Evolutionary conservation across 305 asterid species (phyloP).

Genomic region (Withania somnifera): DNA sequence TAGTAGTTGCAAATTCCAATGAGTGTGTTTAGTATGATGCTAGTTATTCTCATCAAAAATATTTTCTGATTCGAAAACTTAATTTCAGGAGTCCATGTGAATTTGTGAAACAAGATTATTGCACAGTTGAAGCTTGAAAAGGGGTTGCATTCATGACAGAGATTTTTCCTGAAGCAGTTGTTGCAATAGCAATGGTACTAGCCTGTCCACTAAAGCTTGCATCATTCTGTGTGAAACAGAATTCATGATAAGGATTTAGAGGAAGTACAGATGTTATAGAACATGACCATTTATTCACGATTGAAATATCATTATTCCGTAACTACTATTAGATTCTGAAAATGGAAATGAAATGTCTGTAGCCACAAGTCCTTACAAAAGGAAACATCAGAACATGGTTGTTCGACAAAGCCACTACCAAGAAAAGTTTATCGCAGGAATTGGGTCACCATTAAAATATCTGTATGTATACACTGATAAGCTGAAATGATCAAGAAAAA

Average conservation of each 20-base stretch:
- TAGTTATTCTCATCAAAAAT: too few species aligned
- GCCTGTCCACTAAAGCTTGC: slow-evolving; percentile 73
- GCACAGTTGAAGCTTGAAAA: too few species aligned
- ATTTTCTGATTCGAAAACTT: too few species aligned
- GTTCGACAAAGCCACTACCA: not conserved
- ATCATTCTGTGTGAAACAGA: slow-evolving; percentile 45
- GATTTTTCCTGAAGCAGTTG: slow-evolving; percentile 43
- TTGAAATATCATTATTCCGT: too few species aligned
- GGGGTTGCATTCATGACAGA: not conserved
- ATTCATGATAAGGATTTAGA: not conserved
- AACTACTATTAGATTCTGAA: not conserved
- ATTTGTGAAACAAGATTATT: too few species aligned
- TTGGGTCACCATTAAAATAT: not conserved
- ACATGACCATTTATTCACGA: too few species aligned
- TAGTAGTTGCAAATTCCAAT: too few species aligned
- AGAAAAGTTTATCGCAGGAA: not conserved
- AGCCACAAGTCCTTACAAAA: too few species aligned
- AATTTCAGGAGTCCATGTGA: too few species aligned
- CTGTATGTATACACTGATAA: not conserved
- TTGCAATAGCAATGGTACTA: slow-evolving; percentile 60
- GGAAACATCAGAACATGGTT: too few species aligned
- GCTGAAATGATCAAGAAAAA: not conserved
- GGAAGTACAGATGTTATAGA: not conserved
- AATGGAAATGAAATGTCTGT: not conserved
- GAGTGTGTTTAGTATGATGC: too few species aligned